phyloP scores from a whole-genome alignment of 2,329 filamentous ascomycete species.

The Didymella pomorum region DNA sequence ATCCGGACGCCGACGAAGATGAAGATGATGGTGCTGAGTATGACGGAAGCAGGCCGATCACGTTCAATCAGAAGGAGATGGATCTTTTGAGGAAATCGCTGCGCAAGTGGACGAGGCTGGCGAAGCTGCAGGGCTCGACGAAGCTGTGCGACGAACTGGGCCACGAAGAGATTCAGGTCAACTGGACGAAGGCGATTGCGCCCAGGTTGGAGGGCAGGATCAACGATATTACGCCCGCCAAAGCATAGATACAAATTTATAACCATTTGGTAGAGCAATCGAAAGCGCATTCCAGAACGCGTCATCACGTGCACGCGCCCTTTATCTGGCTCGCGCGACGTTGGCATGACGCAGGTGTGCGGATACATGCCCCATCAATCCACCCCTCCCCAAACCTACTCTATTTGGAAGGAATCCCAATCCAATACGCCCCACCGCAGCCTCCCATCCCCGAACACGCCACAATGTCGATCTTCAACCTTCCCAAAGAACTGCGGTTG shows the following conservation, averaged over 20 bases:
- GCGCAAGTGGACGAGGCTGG: slow-evolving; percentile 74
- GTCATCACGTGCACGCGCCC: slow-evolving; percentile 12
- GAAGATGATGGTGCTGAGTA: slow-evolving; percentile 52
- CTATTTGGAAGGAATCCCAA: slow-evolving; percentile 5
- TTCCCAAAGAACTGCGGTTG: slow-evolving; percentile 38
- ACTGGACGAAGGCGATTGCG: slow-evolving; percentile 83
- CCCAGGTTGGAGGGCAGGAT: slow-evolving; percentile 83
- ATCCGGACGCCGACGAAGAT: slow-evolving; percentile 50
- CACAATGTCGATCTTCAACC: slow-evolving; percentile 28
- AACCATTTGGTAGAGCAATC: not conserved
- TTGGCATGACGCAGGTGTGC: slow-evolving; percentile 16
- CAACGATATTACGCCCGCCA: slow-evolving; percentile 29
- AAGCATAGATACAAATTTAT: not conserved
- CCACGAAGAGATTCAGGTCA: slow-evolving; percentile 66
- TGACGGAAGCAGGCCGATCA: slow-evolving; percentile 56
- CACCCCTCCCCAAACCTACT: slow-evolving; percentile 13
- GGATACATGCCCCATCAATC: slow-evolving; percentile 11
- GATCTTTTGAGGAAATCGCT: slow-evolving; percentile 73
- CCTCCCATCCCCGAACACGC: not conserved
- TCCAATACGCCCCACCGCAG: slow-evolving; percentile 3
- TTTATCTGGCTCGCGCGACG: not conserved
- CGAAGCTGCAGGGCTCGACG: slow-evolving; percentile 65
- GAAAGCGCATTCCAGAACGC: not conserved
- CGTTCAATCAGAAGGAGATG: slow-evolving; percentile 53
- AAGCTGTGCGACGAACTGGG: slow-evolving; percentile 63